A percentile compares a stretch with the other conserved stretches of the same genome.
Evolutionary conservation across 192 early-diverging fungal species (phyloP).

Genomic region (Entophlyctis luteolus): DNA sequence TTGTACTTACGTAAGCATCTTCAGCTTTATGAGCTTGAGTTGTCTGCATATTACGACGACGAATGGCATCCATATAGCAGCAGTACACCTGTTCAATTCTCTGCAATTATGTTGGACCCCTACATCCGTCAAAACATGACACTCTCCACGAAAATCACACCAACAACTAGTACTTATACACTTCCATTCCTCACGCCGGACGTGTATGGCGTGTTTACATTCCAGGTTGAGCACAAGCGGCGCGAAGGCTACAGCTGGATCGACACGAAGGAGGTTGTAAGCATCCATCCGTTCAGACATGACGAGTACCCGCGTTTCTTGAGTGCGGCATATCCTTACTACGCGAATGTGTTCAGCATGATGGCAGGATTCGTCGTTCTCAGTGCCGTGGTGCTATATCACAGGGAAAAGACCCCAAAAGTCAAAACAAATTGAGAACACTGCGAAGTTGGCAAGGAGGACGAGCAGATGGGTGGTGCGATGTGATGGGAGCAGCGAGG

Average conservation of each 20-base stretch:
- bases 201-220: slow-evolving; percentile 95
- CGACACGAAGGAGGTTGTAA: slow-evolving; percentile 68
- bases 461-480: too few species aligned
- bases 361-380: slow-evolving; percentile 82
- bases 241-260: slow-evolving; percentile 74
- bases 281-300: slow-evolving; percentile 87
- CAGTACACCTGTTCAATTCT: slow-evolving; percentile 76
- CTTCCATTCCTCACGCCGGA: slow-evolving; percentile 76
- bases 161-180: slow-evolving; percentile 31
- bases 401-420: slow-evolving; percentile 36
- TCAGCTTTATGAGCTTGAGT: slow-evolving; percentile 73
- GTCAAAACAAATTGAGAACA: slow-evolving; percentile 21
- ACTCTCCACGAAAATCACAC: slow-evolving; percentile 10
- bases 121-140: slow-evolving; percentile 73
- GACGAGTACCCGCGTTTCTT: slow-evolving; percentile 95
- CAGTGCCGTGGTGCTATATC: slow-evolving; percentile 72
- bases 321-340: slow-evolving; percentile 90
- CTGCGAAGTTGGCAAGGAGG: too few species aligned
- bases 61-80: slow-evolving; percentile 81
- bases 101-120: slow-evolving; percentile 95
- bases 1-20: not conserved
- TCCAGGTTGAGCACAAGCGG: slow-evolving; percentile 89
- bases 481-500: too few species aligned
- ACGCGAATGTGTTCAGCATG: slow-evolving; percentile 78
- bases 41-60: slow-evolving; percentile 74